Conservation (phyloP, 1,284 basidiomycete genomes). For the Boletus sp. region DNA sequence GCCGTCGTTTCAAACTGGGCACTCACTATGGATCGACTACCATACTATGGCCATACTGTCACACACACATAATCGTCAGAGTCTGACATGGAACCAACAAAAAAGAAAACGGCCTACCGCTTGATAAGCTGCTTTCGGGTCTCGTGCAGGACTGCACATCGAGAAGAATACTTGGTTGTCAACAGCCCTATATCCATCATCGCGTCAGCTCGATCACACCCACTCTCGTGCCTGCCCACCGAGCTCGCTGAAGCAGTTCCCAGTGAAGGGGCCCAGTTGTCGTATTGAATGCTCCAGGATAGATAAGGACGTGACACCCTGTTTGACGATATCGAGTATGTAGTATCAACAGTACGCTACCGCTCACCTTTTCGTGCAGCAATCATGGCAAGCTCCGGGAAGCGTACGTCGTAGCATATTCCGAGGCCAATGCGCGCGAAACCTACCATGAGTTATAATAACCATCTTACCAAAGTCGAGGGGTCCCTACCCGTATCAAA, state of each 20-base stretch:
- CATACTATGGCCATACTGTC: constrained; percentile 88
- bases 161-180: constrained; percentile 97
- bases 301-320: constrained; percentile 91
- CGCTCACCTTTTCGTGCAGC: constrained; percentile 80
- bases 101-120: constrained; percentile 70
- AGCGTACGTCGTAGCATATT: constrained; percentile 92
- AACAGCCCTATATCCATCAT: constrained; percentile 66
- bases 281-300: constrained; percentile 88
- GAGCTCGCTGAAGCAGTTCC: constrained; percentile 88
- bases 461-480: not conserved
- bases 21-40: constrained; percentile 87
- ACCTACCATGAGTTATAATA: constrained; percentile 48
- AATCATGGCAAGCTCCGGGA: constrained; percentile 95
- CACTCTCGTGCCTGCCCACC: constrained; percentile 52
- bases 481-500: constrained; percentile 82
- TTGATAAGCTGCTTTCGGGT: constrained; percentile 81
- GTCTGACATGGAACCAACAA: not conserved
- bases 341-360: not conserved
- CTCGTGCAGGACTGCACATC: constrained; percentile 95
- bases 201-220: constrained; percentile 15
- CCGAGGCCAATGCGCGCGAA: constrained; percentile 91
- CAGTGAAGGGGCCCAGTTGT: constrained; percentile 98
- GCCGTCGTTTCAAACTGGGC: not conserved
- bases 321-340: constrained; percentile 13
- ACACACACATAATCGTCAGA: constrained; percentile 2